Conservation (phyloP, 345 rosid genomes). For the Populus euphratica region DNA sequence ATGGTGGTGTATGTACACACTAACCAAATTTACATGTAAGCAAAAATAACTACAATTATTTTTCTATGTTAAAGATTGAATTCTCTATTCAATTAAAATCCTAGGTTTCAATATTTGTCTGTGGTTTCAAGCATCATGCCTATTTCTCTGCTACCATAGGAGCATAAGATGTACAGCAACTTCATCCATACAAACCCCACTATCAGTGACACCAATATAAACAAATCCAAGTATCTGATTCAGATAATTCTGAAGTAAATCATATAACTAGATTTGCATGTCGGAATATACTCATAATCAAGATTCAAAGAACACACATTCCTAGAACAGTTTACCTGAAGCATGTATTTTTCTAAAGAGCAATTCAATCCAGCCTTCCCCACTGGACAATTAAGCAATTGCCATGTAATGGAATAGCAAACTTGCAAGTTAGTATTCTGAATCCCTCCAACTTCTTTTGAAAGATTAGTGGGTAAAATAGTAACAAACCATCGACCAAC, state of each 20-base stretch:
- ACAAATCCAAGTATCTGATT: not conserved
- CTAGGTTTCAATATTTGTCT: no score
- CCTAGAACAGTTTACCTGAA: slow-evolving; percentile 50
- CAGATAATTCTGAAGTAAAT: not conserved
- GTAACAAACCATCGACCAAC: slow-evolving; percentile 81
- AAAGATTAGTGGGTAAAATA: slow-evolving; percentile 44
- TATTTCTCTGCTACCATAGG: no score
- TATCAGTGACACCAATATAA: no score
- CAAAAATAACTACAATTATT: no score
- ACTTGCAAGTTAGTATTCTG: slow-evolving; percentile 31
- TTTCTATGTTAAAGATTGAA: no score
- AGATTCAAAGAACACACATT: not conserved
- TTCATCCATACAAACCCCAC: no score
- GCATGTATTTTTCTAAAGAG: slow-evolving; percentile 51
- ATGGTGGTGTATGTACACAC: no score
- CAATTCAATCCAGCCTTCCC: slow-evolving; percentile 86
- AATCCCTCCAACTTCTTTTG: slow-evolving; percentile 34
- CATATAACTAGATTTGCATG: not conserved
- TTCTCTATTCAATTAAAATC: no score
- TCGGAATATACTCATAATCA: not conserved
- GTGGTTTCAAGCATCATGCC: no score
- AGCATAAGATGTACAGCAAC: no score
- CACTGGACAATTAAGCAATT: slow-evolving; percentile 61
- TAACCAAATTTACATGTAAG: no score
- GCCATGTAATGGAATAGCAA: slow-evolving; percentile 66